Conservation (phyloP, 2,329 filamentous ascomycete genomes). For the Colletotrichum sp. region DNA sequence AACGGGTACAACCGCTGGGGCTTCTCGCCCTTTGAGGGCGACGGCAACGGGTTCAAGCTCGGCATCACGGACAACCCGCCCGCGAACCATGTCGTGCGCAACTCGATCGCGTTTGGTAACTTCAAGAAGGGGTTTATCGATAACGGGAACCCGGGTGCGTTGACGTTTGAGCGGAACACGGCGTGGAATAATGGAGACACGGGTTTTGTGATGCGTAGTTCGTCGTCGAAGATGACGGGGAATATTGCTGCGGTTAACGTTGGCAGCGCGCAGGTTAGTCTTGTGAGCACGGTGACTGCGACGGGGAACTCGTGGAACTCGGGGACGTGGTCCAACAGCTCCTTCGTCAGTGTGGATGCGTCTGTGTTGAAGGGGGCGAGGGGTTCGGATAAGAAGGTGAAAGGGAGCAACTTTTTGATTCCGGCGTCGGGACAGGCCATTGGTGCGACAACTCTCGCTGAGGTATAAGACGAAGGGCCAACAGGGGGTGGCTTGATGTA, state of each 20-base stretch:
- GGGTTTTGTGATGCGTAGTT: slow-evolving; percentile 43
- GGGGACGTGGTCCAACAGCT: slow-evolving; percentile 41
- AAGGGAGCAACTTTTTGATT: slow-evolving; percentile 43
- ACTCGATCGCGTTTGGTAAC: slow-evolving; percentile 48
- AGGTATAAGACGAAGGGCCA: not conserved
- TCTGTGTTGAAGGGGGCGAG: slow-evolving; percentile 39
- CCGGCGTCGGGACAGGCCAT: slow-evolving; percentile 39
- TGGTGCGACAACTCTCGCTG: slow-evolving; percentile 36
- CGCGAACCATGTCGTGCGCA: slow-evolving; percentile 46
- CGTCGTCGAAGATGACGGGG: slow-evolving; percentile 36
- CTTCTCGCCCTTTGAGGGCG: slow-evolving; percentile 46
- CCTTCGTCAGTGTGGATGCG: slow-evolving; percentile 40
- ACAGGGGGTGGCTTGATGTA: not conserved
- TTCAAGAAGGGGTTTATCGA: slow-evolving; percentile 50
- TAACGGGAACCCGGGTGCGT: slow-evolving; percentile 45
- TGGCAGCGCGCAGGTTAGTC: slow-evolving; percentile 25
- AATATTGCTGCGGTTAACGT: slow-evolving; percentile 45
- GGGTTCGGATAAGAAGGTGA: slow-evolving; percentile 39
- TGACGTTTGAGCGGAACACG: slow-evolving; percentile 46
- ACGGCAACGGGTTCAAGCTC: slow-evolving; percentile 54
- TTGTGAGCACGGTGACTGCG: slow-evolving; percentile 27
- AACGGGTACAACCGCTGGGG: slow-evolving; percentile 49
- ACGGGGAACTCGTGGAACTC: slow-evolving; percentile 47
- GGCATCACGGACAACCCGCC: slow-evolving; percentile 42
- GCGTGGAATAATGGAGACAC: slow-evolving; percentile 50